Conservation (phyloP, 371 early-diverging fungal species). For the Mortierella sp. region DNA sequence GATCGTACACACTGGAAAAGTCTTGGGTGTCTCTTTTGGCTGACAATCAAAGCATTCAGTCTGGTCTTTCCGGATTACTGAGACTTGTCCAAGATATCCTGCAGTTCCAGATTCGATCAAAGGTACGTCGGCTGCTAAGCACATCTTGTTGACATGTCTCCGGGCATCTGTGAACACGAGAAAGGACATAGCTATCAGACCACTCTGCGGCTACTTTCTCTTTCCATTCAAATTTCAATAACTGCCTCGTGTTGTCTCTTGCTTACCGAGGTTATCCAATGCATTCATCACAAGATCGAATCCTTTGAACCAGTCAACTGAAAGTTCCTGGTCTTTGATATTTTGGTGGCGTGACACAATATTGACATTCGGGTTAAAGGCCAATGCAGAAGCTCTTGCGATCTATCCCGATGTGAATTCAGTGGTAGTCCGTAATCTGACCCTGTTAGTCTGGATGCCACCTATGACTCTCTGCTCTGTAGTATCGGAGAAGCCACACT, state of each 20-base stretch:
- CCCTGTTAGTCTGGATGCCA: neutral
- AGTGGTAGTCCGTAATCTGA: neutral
- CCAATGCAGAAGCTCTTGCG: slow-evolving; percentile 79
- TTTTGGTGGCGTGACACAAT: slow-evolving; percentile 86
- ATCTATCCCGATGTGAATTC: slow-evolving; percentile 59
- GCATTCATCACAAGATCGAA: slow-evolving; percentile 99
- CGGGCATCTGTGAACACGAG: slow-evolving; percentile 80
- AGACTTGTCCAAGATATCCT: slow-evolving; percentile 97
- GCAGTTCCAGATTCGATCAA: slow-evolving; percentile 98
- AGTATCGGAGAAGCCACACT: no score
- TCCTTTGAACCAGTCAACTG: slow-evolving; percentile 87
- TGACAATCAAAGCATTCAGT: slow-evolving; percentile 99
- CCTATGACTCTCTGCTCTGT: neutral
- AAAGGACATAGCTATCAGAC: neutral
- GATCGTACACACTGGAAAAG: slow-evolving; percentile 98
- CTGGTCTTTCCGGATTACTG: slow-evolving; percentile 79
- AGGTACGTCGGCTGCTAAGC: slow-evolving; percentile 88
- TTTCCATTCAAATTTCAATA: slow-evolving; percentile 4
- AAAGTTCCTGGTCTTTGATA: slow-evolving; percentile 85
- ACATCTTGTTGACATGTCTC: slow-evolving; percentile 96
- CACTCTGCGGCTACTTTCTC: no score
- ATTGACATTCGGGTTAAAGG: slow-evolving; percentile 83
- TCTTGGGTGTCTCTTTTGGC: slow-evolving; percentile 88
- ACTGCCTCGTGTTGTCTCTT: neutral
- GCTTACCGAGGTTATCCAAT: slow-evolving; percentile 94